Evolutionary conservation across 345 rosid genomes (phyloP).

Genomic region (Salix brachista): DNA sequence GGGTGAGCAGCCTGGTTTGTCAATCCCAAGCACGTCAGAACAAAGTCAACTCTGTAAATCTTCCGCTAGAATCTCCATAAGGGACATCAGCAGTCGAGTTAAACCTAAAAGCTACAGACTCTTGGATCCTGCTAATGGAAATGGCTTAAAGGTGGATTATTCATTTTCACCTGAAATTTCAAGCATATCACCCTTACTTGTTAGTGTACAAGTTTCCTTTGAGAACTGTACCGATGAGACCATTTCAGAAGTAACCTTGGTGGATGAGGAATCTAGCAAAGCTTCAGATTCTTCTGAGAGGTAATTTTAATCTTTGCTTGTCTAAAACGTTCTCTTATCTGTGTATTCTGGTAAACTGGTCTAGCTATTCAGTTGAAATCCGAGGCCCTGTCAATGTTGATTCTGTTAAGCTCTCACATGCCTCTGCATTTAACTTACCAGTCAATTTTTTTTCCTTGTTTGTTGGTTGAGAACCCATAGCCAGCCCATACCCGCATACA

Average conservation of each 20-base stretch:
- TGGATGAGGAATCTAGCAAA: constrained; percentile 55
- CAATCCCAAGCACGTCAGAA: constrained; percentile 39
- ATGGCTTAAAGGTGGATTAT: constrained; percentile 82
- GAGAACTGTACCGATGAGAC: constrained; percentile 66
- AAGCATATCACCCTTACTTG: constrained; percentile 52
- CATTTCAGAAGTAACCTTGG: constrained; percentile 49
- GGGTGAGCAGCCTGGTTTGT: constrained; percentile 66
- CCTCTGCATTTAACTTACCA: not conserved
- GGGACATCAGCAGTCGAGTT: constrained; percentile 61
- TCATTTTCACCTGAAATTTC: constrained; percentile 72
- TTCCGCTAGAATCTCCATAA: constrained; percentile 72
- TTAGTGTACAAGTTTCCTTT: constrained; percentile 63
- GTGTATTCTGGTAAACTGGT: not conserved
- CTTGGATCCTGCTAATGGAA: constrained; percentile 72
- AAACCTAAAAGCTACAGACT: constrained; percentile 67
- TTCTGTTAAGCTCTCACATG: not conserved
- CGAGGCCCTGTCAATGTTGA: not conserved
- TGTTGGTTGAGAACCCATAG: not conserved
- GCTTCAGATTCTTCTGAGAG: constrained; percentile 53
- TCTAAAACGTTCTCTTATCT: not conserved
- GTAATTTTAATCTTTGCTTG: constrained; percentile 34
- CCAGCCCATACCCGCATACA: not conserved
- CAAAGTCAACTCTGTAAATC: constrained; percentile 40
- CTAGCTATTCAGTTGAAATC: constrained; percentile 1
- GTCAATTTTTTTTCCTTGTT: not conserved